phyloP scores from a whole-genome alignment of 129 eudicot genomes.

The Calendula officinalis region DNA sequence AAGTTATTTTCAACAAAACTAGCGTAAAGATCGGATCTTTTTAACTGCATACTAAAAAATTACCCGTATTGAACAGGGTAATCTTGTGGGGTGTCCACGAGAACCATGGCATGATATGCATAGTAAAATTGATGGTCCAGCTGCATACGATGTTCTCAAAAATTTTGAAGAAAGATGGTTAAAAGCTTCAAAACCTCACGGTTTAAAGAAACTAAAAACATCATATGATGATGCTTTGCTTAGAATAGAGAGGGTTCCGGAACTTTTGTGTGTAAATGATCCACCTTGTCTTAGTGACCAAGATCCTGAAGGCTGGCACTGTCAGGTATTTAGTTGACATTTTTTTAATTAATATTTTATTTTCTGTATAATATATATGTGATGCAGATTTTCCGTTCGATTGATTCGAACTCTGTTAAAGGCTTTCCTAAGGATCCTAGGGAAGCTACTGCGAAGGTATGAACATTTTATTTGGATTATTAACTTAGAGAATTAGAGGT shows the following conservation, averaged over 20 bases:
- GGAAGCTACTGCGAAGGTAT: slow-evolving; percentile 54
- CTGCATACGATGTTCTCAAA: slow-evolving; percentile 81
- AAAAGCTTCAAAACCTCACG: slow-evolving; percentile 81
- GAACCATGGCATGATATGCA: slow-evolving; percentile 99
- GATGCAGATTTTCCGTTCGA: slow-evolving; percentile 70
- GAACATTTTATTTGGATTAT: background rate
- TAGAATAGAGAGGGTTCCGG: slow-evolving; percentile 65
- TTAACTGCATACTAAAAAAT: no score
- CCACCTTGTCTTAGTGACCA: slow-evolving; percentile 51
- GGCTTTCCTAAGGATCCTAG: slow-evolving; percentile 74
- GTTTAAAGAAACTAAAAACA: slow-evolving; percentile 56
- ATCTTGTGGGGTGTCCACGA: slow-evolving; percentile 71
- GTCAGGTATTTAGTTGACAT: slow-evolving; percentile 47
- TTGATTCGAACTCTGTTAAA: slow-evolving; percentile 76
- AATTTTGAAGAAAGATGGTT: slow-evolving; percentile 89
- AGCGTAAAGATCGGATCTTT: background rate
- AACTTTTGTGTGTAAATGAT: slow-evolving; percentile 48
- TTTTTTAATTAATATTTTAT: background rate
- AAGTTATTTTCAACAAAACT: no score
- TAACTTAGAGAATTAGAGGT: no score
- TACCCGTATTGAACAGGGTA: slow-evolving; percentile 38
- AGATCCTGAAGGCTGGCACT: slow-evolving; percentile 82
- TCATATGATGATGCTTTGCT: slow-evolving; percentile 69
- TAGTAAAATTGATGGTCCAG: slow-evolving; percentile 85
- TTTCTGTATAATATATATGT: background rate